phyloP scores from a whole-genome alignment of 495 filamentous ascomycete genomes.

The Pyronema domesticum region DNA sequence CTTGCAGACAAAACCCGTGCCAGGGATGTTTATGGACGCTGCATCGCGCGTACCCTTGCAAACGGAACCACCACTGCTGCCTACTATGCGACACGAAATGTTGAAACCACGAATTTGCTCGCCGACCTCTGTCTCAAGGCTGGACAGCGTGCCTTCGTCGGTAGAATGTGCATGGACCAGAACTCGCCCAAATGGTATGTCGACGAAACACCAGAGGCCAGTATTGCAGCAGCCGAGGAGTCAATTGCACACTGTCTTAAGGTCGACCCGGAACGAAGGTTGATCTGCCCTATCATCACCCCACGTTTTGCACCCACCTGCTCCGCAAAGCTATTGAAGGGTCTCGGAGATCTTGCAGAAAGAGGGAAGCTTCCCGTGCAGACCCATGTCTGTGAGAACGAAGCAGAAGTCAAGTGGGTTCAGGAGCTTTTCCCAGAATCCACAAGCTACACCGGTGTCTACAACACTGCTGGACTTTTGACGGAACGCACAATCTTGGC shows the following conservation, averaged over 20 bases:
- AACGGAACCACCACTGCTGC: conserved; percentile 80
- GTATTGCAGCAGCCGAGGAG: conserved; percentile 38
- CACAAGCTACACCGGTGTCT: conserved; percentile 54
- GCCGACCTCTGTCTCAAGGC: conserved; percentile 54
- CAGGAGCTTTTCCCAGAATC: conserved; percentile 46
- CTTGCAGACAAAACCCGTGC: conserved; percentile 37
- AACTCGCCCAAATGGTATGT: conserved; percentile 48
- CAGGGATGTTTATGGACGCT: conserved; percentile 48
- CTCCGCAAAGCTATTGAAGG: conserved; percentile 36
- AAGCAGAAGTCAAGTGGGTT: conserved; percentile 52
- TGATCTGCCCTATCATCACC: conserved; percentile 67
- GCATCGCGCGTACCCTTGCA: conserved; percentile 59
- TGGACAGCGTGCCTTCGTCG: conserved; percentile 81
- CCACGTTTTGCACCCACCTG: conserved; percentile 80
- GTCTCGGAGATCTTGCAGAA: conserved; percentile 36
- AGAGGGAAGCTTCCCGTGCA: conserved; percentile 49
- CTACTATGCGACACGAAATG: conserved; percentile 81
- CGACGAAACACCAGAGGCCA: conserved; percentile 42
- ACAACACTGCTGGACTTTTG: conserved; percentile 54
- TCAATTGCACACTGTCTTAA: conserved; percentile 48
- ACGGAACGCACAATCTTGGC: conserved; percentile 62
- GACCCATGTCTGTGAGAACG: conserved; percentile 85
- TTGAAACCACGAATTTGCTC: conserved; percentile 68
- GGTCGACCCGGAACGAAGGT: conserved; percentile 42
- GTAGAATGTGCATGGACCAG: conserved; percentile 78